A percentile compares a stretch with the other conserved stretches of the same genome.
Evolutionary conservation across 768 basidiomycete genomes (phyloP).

Genomic region (Boletus tylopilopsis): DNA sequence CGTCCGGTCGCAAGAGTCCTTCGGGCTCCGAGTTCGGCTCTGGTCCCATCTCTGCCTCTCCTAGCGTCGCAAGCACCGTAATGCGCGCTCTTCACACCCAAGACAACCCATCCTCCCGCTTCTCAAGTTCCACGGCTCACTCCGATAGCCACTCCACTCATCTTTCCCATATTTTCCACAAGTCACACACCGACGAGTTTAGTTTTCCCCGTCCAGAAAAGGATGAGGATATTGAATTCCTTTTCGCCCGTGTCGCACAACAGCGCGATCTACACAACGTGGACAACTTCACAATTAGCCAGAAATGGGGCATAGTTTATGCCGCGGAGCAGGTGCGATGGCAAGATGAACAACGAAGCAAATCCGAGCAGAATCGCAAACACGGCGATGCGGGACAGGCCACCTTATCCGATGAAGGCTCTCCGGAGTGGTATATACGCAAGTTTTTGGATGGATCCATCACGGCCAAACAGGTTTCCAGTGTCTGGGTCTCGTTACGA

Average conservation of each 20-base stretch:
- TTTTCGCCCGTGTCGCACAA: constrained; percentile 76
- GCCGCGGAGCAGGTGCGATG: constrained; percentile 78
- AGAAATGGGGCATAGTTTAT: constrained; percentile 91
- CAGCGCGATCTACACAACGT: constrained; percentile 64
- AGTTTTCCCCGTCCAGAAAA: constrained; percentile 71
- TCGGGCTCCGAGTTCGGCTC: constrained; percentile 53
- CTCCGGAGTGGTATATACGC: constrained; percentile 91
- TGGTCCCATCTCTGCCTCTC: constrained; percentile 32
- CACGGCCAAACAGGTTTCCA: constrained; percentile 73
- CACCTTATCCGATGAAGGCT: constrained; percentile 53
- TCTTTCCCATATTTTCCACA: constrained; percentile 52
- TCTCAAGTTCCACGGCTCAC: constrained; percentile 40
- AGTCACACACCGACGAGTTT: constrained; percentile 56
- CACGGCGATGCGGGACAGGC: constrained; percentile 58
- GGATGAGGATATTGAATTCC: constrained; percentile 71
- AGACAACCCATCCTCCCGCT: constrained; percentile 58
- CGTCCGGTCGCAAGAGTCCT: constrained; percentile 48
- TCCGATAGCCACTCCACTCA: constrained; percentile 45
- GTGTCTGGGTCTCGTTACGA: constrained; percentile 72
- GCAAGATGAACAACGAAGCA: constrained; percentile 66
- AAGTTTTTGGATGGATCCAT: constrained; percentile 87
- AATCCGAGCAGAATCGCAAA: constrained; percentile 58
- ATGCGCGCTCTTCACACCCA: constrained; percentile 54
- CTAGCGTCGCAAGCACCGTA: constrained; percentile 31
- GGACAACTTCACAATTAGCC: constrained; percentile 62